These are phyloP conservation scores for Termitomyces sp. DNA, from an alignment of 768 basidiomycete species.

Conservation along the genomic window DNA sequence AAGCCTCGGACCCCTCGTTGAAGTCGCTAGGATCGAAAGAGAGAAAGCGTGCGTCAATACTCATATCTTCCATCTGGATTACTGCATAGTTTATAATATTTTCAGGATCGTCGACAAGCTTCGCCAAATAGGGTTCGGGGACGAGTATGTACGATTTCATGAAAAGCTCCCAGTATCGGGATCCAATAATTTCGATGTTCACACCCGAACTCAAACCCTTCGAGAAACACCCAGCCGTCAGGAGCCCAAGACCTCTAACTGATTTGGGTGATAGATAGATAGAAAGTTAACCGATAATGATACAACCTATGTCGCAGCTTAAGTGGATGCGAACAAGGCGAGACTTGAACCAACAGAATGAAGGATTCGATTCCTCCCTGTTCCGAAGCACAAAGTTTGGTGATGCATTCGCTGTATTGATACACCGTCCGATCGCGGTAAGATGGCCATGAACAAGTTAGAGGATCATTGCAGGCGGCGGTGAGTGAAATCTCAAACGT, in stretches of 20 bases:
- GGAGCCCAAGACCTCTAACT: slow-evolving; percentile 14
- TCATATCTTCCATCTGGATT: not conserved
- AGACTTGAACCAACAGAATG: too few relatives aligned
- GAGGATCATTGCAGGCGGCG: too few relatives aligned
- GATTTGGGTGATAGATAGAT: slow-evolving; percentile 9
- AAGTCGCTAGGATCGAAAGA: slow-evolving; percentile 9
- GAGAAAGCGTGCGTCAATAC: slow-evolving; percentile 11
- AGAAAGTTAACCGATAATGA: too few relatives aligned
- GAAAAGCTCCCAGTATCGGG: slow-evolving; percentile 6
- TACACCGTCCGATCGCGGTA: too few relatives aligned
- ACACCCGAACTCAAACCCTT: slow-evolving; percentile 4
- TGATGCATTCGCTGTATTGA: too few relatives aligned
- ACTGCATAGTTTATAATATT: too few relatives aligned
- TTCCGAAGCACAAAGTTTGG: too few relatives aligned
- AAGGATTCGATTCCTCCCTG: too few relatives aligned
- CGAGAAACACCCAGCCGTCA: slow-evolving; percentile 16
- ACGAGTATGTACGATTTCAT: slow-evolving; percentile 12
- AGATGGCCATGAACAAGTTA: too few relatives aligned
- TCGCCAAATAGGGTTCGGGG: slow-evolving; percentile 9
- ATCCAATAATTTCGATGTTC: not conserved
- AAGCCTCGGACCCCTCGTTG: slow-evolving; percentile 5
- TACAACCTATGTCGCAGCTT: too few relatives aligned
- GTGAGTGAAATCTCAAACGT: not conserved
- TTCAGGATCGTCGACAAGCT: slow-evolving; percentile 15
- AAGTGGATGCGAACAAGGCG: too few relatives aligned